phyloP scores from a whole-genome alignment of 768 basidiomycete species.

The Rhodotorula sphaerocarpa region DNA sequence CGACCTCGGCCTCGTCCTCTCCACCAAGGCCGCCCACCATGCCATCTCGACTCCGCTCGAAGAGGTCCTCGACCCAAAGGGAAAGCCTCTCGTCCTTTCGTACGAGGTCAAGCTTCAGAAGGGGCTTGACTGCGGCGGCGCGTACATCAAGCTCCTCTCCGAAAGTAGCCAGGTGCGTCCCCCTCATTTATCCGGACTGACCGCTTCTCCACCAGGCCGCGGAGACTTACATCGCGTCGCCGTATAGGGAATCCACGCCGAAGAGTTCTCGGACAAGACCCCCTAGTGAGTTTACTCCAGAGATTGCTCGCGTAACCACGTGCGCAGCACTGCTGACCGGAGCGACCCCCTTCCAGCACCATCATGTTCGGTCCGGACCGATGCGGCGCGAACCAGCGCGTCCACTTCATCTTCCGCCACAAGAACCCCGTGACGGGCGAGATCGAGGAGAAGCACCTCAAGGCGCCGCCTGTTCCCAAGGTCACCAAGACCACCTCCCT shows the following conservation, averaged over 20 bases:
- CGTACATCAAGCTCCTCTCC: slow-evolving; percentile 85
- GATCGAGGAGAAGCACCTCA: slow-evolving; percentile 94
- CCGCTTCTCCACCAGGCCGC: neutral
- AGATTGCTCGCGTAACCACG: neutral
- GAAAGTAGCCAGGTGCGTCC: slow-evolving; percentile 44
- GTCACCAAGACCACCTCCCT: slow-evolving; percentile 91
- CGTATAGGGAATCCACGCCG: slow-evolving; percentile 86
- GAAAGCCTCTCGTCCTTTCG: slow-evolving; percentile 80
- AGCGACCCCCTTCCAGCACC: too few relatives aligned
- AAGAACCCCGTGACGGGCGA: slow-evolving; percentile 86
- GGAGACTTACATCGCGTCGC: neutral
- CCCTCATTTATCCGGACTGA: neutral
- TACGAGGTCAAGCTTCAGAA: slow-evolving; percentile 99
- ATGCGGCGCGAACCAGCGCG: slow-evolving; percentile 52
- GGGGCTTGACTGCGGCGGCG: slow-evolving; percentile 97
- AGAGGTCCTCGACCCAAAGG: slow-evolving; percentile 63
- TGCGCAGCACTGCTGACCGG: neutral
- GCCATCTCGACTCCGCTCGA: slow-evolving; percentile 91
- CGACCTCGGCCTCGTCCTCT: slow-evolving; percentile 86
- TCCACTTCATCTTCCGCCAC: slow-evolving; percentile 99
- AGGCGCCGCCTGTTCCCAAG: slow-evolving; percentile 65
- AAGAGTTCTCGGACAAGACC: slow-evolving; percentile 87
- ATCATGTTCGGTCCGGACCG: slow-evolving; percentile 69
- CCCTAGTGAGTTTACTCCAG: slow-evolving; percentile 57
- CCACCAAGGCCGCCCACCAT: slow-evolving; percentile 95